Evolutionary conservation across 306 rosid species (phyloP).

Genomic region (Cucurbita argyrosperma): DNA sequence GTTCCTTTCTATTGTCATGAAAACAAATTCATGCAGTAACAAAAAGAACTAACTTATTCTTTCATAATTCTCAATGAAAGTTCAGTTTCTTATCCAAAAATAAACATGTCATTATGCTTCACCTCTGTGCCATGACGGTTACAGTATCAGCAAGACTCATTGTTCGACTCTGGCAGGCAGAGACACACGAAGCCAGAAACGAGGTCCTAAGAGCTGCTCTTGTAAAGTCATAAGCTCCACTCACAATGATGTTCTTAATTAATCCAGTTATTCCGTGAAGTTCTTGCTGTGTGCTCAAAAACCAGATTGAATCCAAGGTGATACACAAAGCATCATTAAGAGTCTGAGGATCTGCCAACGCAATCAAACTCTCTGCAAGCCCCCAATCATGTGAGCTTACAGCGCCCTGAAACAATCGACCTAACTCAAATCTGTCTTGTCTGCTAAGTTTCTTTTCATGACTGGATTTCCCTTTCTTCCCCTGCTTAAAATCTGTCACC

Average conservation of each 20-base stretch:
- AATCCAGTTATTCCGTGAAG: conserved; percentile 47
- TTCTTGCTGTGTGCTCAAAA: conserved; percentile 54
- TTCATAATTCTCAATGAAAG: neutral
- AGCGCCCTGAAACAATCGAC: conserved; percentile 64
- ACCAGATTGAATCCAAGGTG: conserved; percentile 77
- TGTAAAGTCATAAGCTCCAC: conserved; percentile 72
- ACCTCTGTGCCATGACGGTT: conserved; percentile 80
- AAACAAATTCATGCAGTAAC: neutral
- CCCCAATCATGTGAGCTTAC: conserved; percentile 74
- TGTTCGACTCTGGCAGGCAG: conserved; percentile 82
- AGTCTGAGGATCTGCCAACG: conserved; percentile 56
- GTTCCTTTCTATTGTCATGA: neutral
- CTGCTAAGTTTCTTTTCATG: conserved; percentile 54
- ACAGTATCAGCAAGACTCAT: conserved; percentile 76
- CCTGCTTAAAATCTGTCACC: conserved; percentile 21
- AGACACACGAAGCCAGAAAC: conserved; percentile 81
- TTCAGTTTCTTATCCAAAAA: too few species aligned
- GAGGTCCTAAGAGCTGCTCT: conserved; percentile 80
- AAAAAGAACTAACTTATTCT: neutral
- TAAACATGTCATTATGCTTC: neutral
- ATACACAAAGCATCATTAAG: conserved; percentile 78
- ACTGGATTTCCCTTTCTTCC: conserved; percentile 25
- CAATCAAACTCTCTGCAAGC: conserved; percentile 60
- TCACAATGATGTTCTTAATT: conserved; percentile 45
- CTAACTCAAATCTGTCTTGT: conserved; percentile 65